These are phyloP conservation scores for Scheffersomyces coipomensis DNA, from an alignment of 805 yeast species.

Conservation along the genomic window DNA sequence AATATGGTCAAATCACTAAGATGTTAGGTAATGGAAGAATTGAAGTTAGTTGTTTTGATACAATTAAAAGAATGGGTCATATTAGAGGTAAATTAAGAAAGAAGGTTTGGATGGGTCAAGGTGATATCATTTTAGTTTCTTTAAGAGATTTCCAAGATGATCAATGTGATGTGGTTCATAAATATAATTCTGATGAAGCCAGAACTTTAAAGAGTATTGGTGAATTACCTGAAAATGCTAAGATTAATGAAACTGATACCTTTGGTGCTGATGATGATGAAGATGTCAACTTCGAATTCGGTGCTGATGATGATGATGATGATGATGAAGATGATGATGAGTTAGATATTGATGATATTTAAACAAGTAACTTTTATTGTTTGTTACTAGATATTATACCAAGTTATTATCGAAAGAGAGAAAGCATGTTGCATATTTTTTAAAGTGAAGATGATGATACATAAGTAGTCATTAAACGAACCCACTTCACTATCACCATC, in stretches of 20 bases:
- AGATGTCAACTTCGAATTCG: constrained; percentile 97
- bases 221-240: constrained; percentile 95
- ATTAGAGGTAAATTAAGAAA: constrained; percentile 98
- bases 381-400: not conserved
- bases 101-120: constrained; percentile 99
- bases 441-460: too few relatives aligned
- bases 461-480: too few relatives aligned
- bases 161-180: constrained; percentile 96
- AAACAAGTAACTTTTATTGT: constrained; percentile 15
- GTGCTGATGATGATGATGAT: constrained; percentile 82
- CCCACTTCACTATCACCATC: too few relatives aligned
- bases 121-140: constrained; percentile 93
- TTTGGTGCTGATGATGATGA: constrained; percentile 96
- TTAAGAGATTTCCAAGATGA: constrained; percentile 98
- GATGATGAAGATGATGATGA: constrained; percentile 68
- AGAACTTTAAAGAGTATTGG: constrained; percentile 94
- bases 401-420: too few relatives aligned
- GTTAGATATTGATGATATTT: constrained; percentile 94
- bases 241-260: constrained; percentile 96
- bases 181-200: constrained; percentile 96
- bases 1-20: constrained; percentile 96
- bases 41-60: constrained; percentile 94
- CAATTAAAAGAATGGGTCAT: constrained; percentile 90
- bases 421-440: too few relatives aligned
- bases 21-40: constrained; percentile 99